Conservation (phyloP, 139 green algal genomes). For the Yamagishiella unicocca region DNA sequence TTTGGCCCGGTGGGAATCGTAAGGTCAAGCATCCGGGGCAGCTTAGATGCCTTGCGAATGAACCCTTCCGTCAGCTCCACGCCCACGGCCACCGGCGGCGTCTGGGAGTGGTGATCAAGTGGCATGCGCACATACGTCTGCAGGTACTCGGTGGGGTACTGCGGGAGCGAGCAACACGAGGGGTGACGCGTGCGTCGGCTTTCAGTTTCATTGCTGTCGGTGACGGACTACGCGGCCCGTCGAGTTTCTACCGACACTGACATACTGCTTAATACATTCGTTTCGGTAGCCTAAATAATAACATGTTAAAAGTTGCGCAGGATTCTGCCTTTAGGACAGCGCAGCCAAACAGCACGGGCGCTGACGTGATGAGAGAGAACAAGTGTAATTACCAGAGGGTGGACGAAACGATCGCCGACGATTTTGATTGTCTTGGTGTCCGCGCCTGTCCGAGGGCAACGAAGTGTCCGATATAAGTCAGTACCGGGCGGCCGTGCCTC, state of each 20-base stretch:
- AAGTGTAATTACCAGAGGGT: background rate
- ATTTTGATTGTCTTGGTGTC: background rate
- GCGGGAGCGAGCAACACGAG: background rate
- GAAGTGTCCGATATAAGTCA: too few species aligned
- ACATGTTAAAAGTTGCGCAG: too few species aligned
- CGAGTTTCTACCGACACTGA: too few species aligned
- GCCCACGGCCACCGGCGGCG: background rate
- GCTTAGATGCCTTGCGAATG: background rate
- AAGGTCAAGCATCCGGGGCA: background rate
- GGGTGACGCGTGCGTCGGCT: too few species aligned
- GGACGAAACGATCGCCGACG: background rate
- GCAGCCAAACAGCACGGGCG: too few species aligned
- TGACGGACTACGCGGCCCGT: too few species aligned
- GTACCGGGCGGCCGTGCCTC: too few species aligned
- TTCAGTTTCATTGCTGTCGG: too few species aligned
- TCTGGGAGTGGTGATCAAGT: background rate
- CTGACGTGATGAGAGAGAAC: too few species aligned
- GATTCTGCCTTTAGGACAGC: too few species aligned
- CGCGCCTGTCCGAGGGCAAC: background rate
- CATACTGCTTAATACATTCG: too few species aligned
- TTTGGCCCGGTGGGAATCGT: background rate
- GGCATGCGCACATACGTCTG: slow-evolving; percentile 5
- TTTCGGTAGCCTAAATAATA: too few species aligned
- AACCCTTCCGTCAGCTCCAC: background rate
- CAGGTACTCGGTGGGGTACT: background rate